Percentiles rank a stretch among this genome's conserved stretches.
phyloP scores from a whole-genome alignment of 2,329 filamentous ascomycete species.

The Pezicula neosporulosa region DNA sequence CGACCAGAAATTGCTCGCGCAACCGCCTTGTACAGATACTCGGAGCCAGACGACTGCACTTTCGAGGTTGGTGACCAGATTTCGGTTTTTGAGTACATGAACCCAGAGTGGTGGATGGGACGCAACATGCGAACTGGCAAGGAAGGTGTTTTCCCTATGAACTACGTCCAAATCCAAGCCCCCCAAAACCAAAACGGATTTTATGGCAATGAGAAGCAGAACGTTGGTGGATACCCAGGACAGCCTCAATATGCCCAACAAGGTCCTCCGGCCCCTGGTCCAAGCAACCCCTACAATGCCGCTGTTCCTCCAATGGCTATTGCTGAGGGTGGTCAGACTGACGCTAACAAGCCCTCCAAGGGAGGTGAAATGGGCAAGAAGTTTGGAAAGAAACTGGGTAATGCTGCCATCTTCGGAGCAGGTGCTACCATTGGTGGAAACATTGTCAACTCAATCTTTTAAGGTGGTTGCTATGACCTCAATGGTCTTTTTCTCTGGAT shows the following conservation, averaged over 20 bases:
- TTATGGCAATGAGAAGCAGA: constrained; percentile 25
- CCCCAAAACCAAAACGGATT: constrained; percentile 29
- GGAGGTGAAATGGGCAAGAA: constrained; percentile 77
- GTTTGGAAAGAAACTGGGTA: constrained; percentile 90
- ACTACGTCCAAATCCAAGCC: constrained; percentile 72
- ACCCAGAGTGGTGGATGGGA: constrained; percentile 95
- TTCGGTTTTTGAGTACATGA: constrained; percentile 87
- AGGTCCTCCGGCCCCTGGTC: constrained; percentile 35
- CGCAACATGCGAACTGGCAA: constrained; percentile 76
- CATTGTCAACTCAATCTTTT: constrained; percentile 89
- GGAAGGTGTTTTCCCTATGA: constrained; percentile 94
- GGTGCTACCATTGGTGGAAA: constrained; percentile 88
- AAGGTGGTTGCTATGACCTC: constrained; percentile 20
- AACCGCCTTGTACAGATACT: constrained; percentile 80
- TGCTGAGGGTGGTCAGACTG: constrained; percentile 38
- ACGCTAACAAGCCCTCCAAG: constrained; percentile 34
- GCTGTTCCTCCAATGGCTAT: constrained; percentile 75
- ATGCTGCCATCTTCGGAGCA: constrained; percentile 83
- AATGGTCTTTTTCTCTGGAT: too few relatives aligned
- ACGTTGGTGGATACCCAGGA: constrained; percentile 18
- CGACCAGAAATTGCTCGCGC: constrained; percentile 64
- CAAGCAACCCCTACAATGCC: constrained; percentile 61
- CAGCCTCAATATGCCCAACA: constrained; percentile 17
- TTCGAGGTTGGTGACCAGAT: constrained; percentile 80
- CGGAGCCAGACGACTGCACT: constrained; percentile 70